These are phyloP conservation scores for Xylaria hypoxylon DNA, from an alignment of 2,329 filamentous ascomycete species.

Conservation along the genomic window DNA sequence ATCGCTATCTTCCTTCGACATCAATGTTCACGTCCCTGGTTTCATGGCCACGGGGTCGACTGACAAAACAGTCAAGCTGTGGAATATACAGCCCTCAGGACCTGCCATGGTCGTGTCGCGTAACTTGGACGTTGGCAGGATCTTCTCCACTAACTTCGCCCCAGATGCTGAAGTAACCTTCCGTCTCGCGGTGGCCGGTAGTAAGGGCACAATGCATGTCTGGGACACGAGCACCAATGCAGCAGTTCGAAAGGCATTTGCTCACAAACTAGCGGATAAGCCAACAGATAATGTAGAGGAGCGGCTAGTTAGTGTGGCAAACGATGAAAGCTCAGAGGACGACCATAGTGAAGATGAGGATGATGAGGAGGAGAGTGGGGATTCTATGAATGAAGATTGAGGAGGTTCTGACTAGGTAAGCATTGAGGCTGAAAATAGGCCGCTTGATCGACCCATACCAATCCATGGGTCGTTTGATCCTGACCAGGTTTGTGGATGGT, in stretches of 20 bases:
- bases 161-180: slow-evolving; percentile 93
- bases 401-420: slow-evolving; percentile 21
- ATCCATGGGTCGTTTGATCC: slow-evolving; percentile 30
- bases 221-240: slow-evolving; percentile 98
- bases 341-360: slow-evolving; percentile 56
- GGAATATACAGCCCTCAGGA: slow-evolving; percentile 85
- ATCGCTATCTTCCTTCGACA: slow-evolving; percentile 89
- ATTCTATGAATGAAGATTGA: slow-evolving; percentile 70
- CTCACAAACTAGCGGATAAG: slow-evolving; percentile 70
- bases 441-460: slow-evolving; percentile 39
- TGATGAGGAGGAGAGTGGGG: slow-evolving; percentile 54
- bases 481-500: slow-evolving; percentile 20
- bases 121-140: slow-evolving; percentile 92
- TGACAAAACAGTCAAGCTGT: slow-evolving; percentile 95
- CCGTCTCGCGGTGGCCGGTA: slow-evolving; percentile 91
- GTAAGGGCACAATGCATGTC: slow-evolving; percentile 90
- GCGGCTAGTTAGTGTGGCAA: slow-evolving; percentile 78
- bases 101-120: slow-evolving; percentile 92
- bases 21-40: slow-evolving; percentile 89
- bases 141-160: slow-evolving; percentile 91
- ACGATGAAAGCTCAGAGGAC: slow-evolving; percentile 66
- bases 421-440: slow-evolving; percentile 30
- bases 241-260: slow-evolving; percentile 86
- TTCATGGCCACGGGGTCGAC: slow-evolving; percentile 94
- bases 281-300: slow-evolving; percentile 76